Evolutionary conservation across 2,329 filamentous ascomycete genomes (phyloP).

Genomic region (Calonectria ilicicola): DNA sequence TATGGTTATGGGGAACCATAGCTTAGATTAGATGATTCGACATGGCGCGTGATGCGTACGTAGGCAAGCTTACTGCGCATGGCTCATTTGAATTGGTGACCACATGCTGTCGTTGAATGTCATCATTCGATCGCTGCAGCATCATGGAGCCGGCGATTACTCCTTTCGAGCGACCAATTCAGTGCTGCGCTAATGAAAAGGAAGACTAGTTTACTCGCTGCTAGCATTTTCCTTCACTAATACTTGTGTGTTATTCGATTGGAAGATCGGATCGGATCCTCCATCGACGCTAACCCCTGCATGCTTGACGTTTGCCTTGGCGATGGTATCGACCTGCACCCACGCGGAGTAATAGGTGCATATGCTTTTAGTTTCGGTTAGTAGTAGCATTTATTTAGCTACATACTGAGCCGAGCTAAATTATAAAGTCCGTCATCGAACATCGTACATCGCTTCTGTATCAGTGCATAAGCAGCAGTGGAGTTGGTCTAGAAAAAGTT

Average conservation of each 20-base stretch:
- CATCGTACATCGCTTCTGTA: neutral
- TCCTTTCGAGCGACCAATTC: neutral
- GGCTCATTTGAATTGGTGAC: neutral
- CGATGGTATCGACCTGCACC: neutral
- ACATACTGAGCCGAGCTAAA: too few species aligned
- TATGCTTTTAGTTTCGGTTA: neutral
- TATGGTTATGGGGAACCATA: neutral
- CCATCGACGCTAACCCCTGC: neutral
- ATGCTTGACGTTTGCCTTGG: neutral
- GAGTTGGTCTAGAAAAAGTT: neutral
- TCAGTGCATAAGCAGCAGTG: neutral
- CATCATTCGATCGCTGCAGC: neutral
- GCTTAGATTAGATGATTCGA: neutral
- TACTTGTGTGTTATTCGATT: neutral
- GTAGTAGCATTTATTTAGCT: neutral
- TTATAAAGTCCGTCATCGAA: neutral
- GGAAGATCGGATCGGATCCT: neutral
- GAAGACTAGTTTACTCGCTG: neutral
- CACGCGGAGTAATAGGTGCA: neutral
- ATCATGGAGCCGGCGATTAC: neutral
- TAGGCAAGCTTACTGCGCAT: neutral
- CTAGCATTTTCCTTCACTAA: neutral
- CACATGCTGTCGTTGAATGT: neutral
- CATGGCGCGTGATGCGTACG: neutral
- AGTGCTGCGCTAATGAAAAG: neutral